Conservation (phyloP, 2,329 filamentous ascomycete genomes). For the Helminthosporium solani region DNA sequence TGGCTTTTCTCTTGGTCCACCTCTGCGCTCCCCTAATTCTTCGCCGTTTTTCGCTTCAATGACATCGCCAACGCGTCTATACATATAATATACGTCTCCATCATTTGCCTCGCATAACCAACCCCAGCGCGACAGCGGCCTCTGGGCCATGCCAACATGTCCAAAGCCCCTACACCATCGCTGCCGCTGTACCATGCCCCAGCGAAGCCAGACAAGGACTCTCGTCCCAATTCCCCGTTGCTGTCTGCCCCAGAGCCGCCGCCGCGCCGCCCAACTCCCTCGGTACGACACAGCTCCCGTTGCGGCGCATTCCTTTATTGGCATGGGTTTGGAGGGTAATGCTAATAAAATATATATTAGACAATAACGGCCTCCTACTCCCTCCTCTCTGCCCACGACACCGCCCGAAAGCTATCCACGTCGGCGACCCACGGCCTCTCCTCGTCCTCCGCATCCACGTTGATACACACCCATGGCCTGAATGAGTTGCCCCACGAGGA, state of each 20-base stretch:
- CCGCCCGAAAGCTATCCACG: slow-evolving; percentile 73
- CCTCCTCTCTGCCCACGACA: slow-evolving; percentile 73
- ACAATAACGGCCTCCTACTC: slow-evolving; percentile 56
- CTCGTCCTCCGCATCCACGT: slow-evolving; percentile 74
- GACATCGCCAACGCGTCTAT: slow-evolving; percentile 18
- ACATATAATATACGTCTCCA: slow-evolving; percentile 2
- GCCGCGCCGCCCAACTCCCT: slow-evolving; percentile 31
- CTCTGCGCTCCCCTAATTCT: not conserved
- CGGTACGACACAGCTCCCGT: slow-evolving; percentile 21
- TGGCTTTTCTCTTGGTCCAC: not conserved
- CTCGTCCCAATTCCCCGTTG: slow-evolving; percentile 32
- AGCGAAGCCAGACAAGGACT: slow-evolving; percentile 26
- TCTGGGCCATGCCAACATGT: slow-evolving; percentile 60
- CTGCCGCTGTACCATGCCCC: slow-evolving; percentile 58
- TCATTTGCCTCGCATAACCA: slow-evolving; percentile 10
- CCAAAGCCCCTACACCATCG: slow-evolving; percentile 59
- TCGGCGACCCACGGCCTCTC: slow-evolving; percentile 82
- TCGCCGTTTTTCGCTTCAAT: slow-evolving; percentile 18
- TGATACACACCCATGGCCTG: slow-evolving; percentile 77
- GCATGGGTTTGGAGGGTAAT: not conserved
- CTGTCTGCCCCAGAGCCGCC: slow-evolving; percentile 29
- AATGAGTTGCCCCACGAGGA: slow-evolving; percentile 95
- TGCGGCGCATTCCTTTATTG: not conserved
- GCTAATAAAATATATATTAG: slow-evolving; percentile 23
- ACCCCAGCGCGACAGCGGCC: slow-evolving; percentile 33